Percentiles rank a stretch among this genome's conserved stretches.
phyloP scores from a whole-genome alignment of 257 asterid genomes.

The Ilex asprella region DNA sequence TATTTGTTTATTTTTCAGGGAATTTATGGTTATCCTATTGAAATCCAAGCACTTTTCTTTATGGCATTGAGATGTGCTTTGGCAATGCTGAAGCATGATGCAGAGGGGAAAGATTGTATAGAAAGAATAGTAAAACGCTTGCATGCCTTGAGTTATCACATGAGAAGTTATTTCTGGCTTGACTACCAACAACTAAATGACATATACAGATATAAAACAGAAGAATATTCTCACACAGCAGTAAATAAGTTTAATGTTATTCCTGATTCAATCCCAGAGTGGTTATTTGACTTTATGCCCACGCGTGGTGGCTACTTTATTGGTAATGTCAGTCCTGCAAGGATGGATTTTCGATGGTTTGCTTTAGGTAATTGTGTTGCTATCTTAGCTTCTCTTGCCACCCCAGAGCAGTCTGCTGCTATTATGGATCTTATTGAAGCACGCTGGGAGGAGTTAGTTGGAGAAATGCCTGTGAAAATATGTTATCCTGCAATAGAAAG shows the following conservation, averaged over 20 bases:
- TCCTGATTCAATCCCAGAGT: slow-evolving; percentile 73
- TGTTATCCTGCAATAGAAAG: slow-evolving; percentile 61
- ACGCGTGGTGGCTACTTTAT: slow-evolving; percentile 63
- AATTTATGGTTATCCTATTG: slow-evolving; percentile 71
- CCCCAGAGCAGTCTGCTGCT: slow-evolving; percentile 65
- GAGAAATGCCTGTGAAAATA: slow-evolving; percentile 70
- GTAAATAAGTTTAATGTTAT: slow-evolving; percentile 70
- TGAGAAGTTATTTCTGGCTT: slow-evolving; percentile 75
- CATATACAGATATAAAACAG: slow-evolving; percentile 67
- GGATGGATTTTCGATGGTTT: slow-evolving; percentile 82
- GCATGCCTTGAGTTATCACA: slow-evolving; percentile 70
- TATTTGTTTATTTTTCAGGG: slow-evolving; percentile 38
- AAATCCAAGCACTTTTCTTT: slow-evolving; percentile 74
- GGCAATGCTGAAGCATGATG: slow-evolving; percentile 54
- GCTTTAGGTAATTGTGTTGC: slow-evolving; percentile 69
- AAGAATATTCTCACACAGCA: slow-evolving; percentile 78
- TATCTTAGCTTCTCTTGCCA: slow-evolving; percentile 59
- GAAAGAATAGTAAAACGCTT: slow-evolving; percentile 67
- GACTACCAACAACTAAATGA: slow-evolving; percentile 69
- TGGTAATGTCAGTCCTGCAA: slow-evolving; percentile 75
- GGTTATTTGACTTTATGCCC: slow-evolving; percentile 79
- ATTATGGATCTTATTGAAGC: slow-evolving; percentile 76
- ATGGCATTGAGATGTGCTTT: slow-evolving; percentile 67
- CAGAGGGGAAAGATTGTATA: slow-evolving; percentile 54
- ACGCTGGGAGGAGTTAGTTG: slow-evolving; percentile 76